These are phyloP conservation scores for Populus tomentosa DNA, from an alignment of 441 rosid genomes.

Conservation along the genomic window DNA sequence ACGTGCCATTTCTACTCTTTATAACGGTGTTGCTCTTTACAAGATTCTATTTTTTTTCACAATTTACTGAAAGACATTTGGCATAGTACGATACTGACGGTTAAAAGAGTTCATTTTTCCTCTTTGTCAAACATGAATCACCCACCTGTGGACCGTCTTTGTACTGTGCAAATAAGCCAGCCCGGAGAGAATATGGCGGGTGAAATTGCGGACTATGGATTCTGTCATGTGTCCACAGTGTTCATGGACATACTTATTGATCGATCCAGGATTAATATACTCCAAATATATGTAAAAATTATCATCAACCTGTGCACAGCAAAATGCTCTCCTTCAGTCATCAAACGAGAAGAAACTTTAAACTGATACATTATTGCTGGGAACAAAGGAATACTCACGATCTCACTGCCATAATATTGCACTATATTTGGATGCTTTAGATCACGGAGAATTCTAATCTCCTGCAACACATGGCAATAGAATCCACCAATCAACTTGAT, in stretches of 20 bases:
- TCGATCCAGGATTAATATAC: slow-evolving; percentile 90
- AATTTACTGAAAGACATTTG: slow-evolving; percentile 4
- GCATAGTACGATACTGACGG: not conserved
- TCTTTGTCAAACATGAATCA: slow-evolving; percentile 16
- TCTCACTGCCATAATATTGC: slow-evolving; percentile 91
- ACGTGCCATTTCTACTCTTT: not conserved
- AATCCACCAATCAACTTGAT: not conserved
- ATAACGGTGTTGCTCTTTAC: not conserved
- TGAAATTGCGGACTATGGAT: no score
- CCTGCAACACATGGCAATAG: slow-evolving; percentile 39
- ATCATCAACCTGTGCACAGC: slow-evolving; percentile 57
- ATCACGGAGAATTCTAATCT: slow-evolving; percentile 74
- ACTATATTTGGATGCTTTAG: slow-evolving; percentile 94
- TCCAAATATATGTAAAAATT: slow-evolving; percentile 84
- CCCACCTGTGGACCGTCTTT: slow-evolving; percentile 96
- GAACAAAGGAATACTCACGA: slow-evolving; percentile 43
- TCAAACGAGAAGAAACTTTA: slow-evolving; percentile 3
- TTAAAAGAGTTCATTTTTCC: not conserved
- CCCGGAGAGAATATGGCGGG: no score
- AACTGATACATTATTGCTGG: not conserved
- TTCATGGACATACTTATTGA: slow-evolving; percentile 16
- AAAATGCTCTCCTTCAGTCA: slow-evolving; percentile 10
- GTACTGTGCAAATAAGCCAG: not conserved
- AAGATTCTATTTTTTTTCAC: not conserved
- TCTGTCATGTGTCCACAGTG: no score